These are phyloP conservation scores for Beauveria scarabaeidicola DNA, from an alignment of 2,329 filamentous ascomycete genomes.

Conservation along the genomic window DNA sequence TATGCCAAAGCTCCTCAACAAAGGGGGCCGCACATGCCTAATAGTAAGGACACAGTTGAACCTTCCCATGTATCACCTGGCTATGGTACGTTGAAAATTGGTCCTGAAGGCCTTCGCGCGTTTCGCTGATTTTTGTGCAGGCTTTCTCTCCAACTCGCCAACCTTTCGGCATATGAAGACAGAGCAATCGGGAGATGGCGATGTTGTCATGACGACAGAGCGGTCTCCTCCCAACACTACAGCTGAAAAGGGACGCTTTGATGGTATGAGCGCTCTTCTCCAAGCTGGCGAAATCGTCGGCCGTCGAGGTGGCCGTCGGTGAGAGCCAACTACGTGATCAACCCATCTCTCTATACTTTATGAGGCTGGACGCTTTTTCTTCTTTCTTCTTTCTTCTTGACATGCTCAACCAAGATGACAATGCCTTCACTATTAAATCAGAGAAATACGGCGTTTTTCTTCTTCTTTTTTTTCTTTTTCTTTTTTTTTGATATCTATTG, in stretches of 20 bases:
- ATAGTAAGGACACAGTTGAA: constrained; percentile 14
- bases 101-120: constrained; percentile 10
- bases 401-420: background rate
- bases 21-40: constrained; percentile 13
- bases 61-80: constrained; percentile 15
- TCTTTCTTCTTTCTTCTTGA: background rate
- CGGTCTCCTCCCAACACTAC: constrained; percentile 20
- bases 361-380: background rate
- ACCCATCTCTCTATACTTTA: background rate
- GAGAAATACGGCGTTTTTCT: background rate
- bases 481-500: background rate
- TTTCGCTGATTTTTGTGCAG: constrained; percentile 23
- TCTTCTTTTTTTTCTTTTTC: background rate
- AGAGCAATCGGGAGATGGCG: constrained; percentile 21
- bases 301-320: constrained; percentile 23
- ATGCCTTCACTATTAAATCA: background rate
- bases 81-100: constrained; percentile 25
- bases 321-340: background rate
- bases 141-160: constrained; percentile 26
- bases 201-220: constrained; percentile 24
- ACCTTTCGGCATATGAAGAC: constrained; percentile 24
- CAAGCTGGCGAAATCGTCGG: constrained; percentile 52
- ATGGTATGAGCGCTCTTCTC: constrained; percentile 51
- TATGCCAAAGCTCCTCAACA: constrained; percentile 8
- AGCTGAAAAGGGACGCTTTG: constrained; percentile 28